Evolutionary conservation across 2,329 filamentous ascomycete genomes (phyloP).

Genomic region (Calonectria leucothoes): DNA sequence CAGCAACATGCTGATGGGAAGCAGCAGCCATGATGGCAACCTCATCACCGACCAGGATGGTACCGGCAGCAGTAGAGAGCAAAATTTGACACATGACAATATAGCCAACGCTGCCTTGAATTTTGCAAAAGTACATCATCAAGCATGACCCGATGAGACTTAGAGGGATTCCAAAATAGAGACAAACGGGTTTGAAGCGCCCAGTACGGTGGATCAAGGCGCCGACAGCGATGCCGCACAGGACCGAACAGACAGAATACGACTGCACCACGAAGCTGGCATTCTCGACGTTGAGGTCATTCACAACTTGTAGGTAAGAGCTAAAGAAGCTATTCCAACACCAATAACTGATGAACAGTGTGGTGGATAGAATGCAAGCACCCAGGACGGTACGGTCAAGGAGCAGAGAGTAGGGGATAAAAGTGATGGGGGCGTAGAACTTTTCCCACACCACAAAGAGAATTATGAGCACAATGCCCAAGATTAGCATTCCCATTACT

Average conservation of each 20-base stretch:
- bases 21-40: conserved; percentile 48
- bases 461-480: conserved; percentile 64
- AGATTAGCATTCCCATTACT: conserved; percentile 60
- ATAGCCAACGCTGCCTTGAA: conserved; percentile 46
- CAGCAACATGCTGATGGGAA: conserved; percentile 62
- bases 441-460: conserved; percentile 59
- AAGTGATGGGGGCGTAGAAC: conserved; percentile 58
- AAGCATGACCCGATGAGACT: conserved; percentile 43
- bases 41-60: conserved; percentile 44
- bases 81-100: conserved; percentile 54
- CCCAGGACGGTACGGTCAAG: conserved; percentile 39
- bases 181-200: conserved; percentile 47
- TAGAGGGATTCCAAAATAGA: conserved; percentile 46
- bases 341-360: conserved; percentile 45
- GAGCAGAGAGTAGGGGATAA: conserved; percentile 57
- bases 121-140: conserved; percentile 50
- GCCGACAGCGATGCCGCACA: conserved; percentile 53
- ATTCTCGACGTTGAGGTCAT: conserved; percentile 41
- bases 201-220: conserved; percentile 47
- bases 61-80: conserved; percentile 44
- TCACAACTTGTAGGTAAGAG: conserved; percentile 54
- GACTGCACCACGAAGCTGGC: conserved; percentile 48
- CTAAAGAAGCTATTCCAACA: conserved; percentile 54
- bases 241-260: conserved; percentile 51
- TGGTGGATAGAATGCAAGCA: conserved; percentile 37